A percentile compares a stretch with the other conserved stretches of the same genome.
phyloP scores from a whole-genome alignment of 164 flowering plant genomes.

The Tetracentron sinense region DNA sequence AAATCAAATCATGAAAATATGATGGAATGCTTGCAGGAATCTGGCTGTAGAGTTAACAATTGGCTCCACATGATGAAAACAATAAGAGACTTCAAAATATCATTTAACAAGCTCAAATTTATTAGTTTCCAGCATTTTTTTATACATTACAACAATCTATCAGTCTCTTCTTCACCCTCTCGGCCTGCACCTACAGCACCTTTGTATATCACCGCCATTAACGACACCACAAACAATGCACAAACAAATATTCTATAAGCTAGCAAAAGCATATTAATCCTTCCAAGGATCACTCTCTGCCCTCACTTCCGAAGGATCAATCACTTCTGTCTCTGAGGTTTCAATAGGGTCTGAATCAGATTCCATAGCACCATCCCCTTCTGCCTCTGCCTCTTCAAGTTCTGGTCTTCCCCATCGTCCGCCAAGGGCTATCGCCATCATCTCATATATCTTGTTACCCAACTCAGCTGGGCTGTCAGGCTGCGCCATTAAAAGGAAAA shows the following conservation, averaged over 20 bases:
- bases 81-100: too few species aligned
- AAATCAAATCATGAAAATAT: too few species aligned
- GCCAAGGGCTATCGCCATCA: slow-evolving; percentile 93
- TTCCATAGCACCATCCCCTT: slow-evolving; percentile 16
- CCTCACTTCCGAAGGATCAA: slow-evolving; percentile 82
- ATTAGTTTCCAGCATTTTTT: too few species aligned
- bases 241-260: background rate
- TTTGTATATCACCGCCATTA: background rate
- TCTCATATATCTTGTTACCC: slow-evolving; percentile 89
- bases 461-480: slow-evolving; percentile 97
- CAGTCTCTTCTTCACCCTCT: background rate
- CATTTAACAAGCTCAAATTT: too few species aligned
- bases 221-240: background rate
- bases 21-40: too few species aligned
- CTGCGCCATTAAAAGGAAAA: slow-evolving; percentile 31
- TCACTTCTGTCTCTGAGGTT: slow-evolving; percentile 45
- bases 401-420: slow-evolving; percentile 93
- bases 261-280: slow-evolving; percentile 28
- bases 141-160: too few species aligned
- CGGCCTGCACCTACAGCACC: background rate
- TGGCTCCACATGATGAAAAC: too few species aligned
- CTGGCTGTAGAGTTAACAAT: too few species aligned
- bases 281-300: slow-evolving; percentile 71
- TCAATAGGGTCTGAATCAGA: slow-evolving; percentile 24
- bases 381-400: slow-evolving; percentile 34